Base-by-base conservation (phyloP, 371 early-diverging fungal species). In the Mucor racemosus region DNA sequence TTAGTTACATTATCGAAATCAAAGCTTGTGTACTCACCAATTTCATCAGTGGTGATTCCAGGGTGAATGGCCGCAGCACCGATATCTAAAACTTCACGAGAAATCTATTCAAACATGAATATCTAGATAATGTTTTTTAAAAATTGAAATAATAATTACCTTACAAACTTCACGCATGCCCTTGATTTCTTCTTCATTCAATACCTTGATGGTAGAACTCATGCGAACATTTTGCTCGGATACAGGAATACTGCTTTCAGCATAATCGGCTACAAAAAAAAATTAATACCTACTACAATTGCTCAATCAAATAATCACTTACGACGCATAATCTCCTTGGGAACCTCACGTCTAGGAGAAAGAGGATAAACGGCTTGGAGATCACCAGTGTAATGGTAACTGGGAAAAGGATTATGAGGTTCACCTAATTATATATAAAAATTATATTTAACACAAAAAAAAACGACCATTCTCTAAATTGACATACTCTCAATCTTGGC, bases 11-110 rank as follows among this genome's bases (percentile, higher is more conserved):
- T 33, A 34, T 5, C 21, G 34, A 13, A 33, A 5, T 54, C 7
- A 0, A 26, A 31, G 33, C 5, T 10, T 50, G 50, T 26, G 19
- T 1, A 17, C 34, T 64, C 70, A 78, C 81, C 87, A 64, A 99
- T 93, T 70, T 94, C 95, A 65, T 93, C 96, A 0, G 98, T 97
- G 1, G 97, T 97, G 7, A 92, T 88, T 17, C 99, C 99, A 44
- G 88, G 84, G 68, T 87, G 88, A 65, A 94, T 86, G 50, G 94
- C 91, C 21, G 86, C 86, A 21, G 88, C 89, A 61, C 92, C 97
- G 53, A 86, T 89, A 65, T 95, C 91, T 33, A 97, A 84, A 2
- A 95, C 94, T 75, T 96, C 95, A 40, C 97, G 86, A 4, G 93
- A 88, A 19, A 98, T 77, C 92, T 85, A 64, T 39, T 0, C 5